These are phyloP conservation scores for Elongisporangium prolatum DNA, from an alignment of 352 stramenopile species.

Conservation along the genomic window DNA sequence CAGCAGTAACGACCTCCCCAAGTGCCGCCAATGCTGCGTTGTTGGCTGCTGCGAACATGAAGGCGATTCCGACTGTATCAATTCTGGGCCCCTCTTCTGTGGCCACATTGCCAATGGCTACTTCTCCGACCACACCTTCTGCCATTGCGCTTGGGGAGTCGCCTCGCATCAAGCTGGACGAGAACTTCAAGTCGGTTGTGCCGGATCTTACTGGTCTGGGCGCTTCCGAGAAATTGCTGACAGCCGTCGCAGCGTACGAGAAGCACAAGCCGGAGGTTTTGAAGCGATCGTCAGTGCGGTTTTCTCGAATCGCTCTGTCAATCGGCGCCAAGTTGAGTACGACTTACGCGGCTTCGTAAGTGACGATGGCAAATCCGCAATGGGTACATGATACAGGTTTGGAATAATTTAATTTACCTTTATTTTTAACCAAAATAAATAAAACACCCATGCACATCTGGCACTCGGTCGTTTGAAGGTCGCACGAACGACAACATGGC, in stretches of 20 bases:
- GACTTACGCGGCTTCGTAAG: slow-evolving; percentile 51
- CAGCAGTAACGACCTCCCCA: slow-evolving; percentile 6
- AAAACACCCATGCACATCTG: background rate
- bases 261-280: slow-evolving; percentile 82
- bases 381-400: background rate
- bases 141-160: background rate
- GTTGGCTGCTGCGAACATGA: slow-evolving; percentile 5
- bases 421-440: background rate
- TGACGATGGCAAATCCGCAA: background rate
- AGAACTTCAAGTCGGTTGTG: slow-evolving; percentile 64
- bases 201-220: slow-evolving; percentile 67
- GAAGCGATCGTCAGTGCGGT: slow-evolving; percentile 50
- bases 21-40: slow-evolving; percentile 7
- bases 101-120: background rate
- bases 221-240: slow-evolving; percentile 75
- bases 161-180: slow-evolving; percentile 28
- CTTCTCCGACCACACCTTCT: background rate
- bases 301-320: slow-evolving; percentile 61
- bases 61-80: slow-evolving; percentile 10
- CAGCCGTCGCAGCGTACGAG: slow-evolving; percentile 72
- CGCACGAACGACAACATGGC: background rate
- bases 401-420: background rate
- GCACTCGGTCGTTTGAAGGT: background rate
- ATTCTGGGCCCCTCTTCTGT: slow-evolving; percentile 3
- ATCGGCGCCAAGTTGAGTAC: slow-evolving; percentile 80